Base-by-base conservation (phyloP, 768 basidiomycete species). In the Hemileccinum impolitum region DNA sequence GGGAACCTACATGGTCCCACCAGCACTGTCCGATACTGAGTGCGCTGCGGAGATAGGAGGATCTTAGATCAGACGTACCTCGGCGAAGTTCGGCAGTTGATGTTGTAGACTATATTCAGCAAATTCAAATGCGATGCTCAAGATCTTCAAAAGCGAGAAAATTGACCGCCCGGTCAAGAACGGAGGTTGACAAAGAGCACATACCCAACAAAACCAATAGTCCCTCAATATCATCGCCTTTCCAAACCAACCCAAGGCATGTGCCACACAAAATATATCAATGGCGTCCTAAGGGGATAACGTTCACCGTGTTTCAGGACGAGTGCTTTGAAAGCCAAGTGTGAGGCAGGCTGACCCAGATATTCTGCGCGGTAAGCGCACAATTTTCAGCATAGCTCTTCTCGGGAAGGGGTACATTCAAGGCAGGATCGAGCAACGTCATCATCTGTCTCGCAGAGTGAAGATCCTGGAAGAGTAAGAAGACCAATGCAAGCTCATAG, bases 201-300 rank as follows among this genome's bases (percentile, higher is more conserved):
- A 50, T 60, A 90, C 90, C 90, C 91, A 93, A 61, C 91, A 93
- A 62, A 92, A 93, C 90, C 90, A 93, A 61, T 94, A 93, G 61
- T 94, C 91, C 19, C 91, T 81, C 61, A 94, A 67, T 57, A 94
- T 85, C 76, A 93, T 78, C 4, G 91, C 90, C 67, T 94, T 94
- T 37, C 90, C 90, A 64, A 90, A 93, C 90, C 90, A 94, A 6
- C 90, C 90, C 41, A 93, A 64, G 34, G 89, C 71, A 64, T 94
- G 90, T 25, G 90, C 90, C 15, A 93, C 56, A 60, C 90, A 92
- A 64, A 94, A 94, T 47, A 92, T 84, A 62, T 94, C 90, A 26
- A 94, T 65, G 4, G 90, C 87, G 60, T 85, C 78, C 87, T 91
- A 54, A 2, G 3, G 36, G 43, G 37, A 43, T 26, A 21, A 43